Conservation (phyloP, 306 rosid genomes). For the Betula pendula region DNA sequence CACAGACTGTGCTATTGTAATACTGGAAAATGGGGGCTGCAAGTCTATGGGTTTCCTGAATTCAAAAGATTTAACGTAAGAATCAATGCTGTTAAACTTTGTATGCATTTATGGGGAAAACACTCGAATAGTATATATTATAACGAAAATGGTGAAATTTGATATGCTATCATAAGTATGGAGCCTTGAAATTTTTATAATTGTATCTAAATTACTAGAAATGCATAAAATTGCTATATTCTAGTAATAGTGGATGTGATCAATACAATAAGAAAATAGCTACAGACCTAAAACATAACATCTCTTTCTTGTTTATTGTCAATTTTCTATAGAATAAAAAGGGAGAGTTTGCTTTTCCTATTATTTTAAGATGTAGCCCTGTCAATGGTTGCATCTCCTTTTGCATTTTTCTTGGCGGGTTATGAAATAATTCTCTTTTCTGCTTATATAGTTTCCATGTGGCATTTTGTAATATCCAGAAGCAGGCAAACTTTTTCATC, state of each 20-base stretch:
- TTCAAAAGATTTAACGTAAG: conserved; percentile 85
- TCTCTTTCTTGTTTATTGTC: background rate
- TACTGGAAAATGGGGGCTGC: conserved; percentile 96
- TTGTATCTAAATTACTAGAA: background rate
- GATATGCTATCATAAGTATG: background rate
- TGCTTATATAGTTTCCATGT: background rate
- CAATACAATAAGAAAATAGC: background rate
- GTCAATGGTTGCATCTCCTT: background rate
- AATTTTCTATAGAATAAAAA: background rate
- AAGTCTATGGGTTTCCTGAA: conserved; percentile 77
- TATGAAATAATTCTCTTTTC: background rate
- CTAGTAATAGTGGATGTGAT: background rate
- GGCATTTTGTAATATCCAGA: background rate
- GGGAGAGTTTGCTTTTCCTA: background rate
- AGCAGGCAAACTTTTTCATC: background rate
- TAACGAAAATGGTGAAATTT: background rate
- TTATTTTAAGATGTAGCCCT: background rate
- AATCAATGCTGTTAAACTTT: background rate
- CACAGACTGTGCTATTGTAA: conserved; percentile 89
- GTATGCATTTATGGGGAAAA: background rate
- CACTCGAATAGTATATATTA: background rate
- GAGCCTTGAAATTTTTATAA: background rate
- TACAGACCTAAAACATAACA: background rate
- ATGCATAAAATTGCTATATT: background rate
- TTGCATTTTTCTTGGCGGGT: background rate